A percentile compares a stretch with the other conserved stretches of the same genome.
Conservation (phyloP, 2,329 filamentous ascomycete genomes). For the Tolypocladium cylindrosporum region DNA sequence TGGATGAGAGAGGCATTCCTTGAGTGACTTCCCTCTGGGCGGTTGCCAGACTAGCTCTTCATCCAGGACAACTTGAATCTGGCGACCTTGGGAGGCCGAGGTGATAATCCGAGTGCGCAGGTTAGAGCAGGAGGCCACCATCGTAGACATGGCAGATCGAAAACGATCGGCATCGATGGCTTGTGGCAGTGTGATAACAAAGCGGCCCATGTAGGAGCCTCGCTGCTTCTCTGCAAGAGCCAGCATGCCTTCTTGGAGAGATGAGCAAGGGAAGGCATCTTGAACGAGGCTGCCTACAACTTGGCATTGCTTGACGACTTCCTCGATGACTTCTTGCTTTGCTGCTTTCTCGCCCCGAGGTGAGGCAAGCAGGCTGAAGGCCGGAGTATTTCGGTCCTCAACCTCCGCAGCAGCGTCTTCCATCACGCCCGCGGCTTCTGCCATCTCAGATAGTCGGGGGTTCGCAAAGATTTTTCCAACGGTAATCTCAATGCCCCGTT, state of each 20-base stretch:
- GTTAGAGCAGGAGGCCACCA: slow-evolving; percentile 1
- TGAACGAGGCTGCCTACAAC: slow-evolving; percentile 5
- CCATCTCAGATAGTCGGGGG: background rate
- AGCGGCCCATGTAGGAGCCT: slow-evolving; percentile 24
- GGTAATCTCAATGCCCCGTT: background rate
- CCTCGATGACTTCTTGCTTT: background rate
- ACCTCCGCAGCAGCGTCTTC: background rate
- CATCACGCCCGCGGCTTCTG: background rate
- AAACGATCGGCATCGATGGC: slow-evolving; percentile 13
- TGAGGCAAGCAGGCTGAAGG: background rate
- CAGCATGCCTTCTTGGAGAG: slow-evolving; percentile 27
- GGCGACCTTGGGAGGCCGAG: background rate
- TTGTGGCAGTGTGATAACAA: slow-evolving; percentile 9
- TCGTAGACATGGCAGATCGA: slow-evolving; percentile 15
- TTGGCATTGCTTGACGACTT: background rate
- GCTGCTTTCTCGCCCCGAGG: background rate
- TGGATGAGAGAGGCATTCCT: background rate
- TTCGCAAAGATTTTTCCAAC: background rate
- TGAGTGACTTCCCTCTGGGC: background rate
- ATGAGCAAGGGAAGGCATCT: slow-evolving; percentile 27
- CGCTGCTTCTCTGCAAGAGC: slow-evolving; percentile 17
- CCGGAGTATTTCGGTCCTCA: background rate
- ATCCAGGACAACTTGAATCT: slow-evolving; percentile 4
- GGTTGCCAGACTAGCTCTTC: background rate
- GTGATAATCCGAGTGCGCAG: slow-evolving; percentile 8